phyloP scores from a whole-genome alignment of 2,329 filamentous ascomycete species.

The Pestalotiopsis sp. region DNA sequence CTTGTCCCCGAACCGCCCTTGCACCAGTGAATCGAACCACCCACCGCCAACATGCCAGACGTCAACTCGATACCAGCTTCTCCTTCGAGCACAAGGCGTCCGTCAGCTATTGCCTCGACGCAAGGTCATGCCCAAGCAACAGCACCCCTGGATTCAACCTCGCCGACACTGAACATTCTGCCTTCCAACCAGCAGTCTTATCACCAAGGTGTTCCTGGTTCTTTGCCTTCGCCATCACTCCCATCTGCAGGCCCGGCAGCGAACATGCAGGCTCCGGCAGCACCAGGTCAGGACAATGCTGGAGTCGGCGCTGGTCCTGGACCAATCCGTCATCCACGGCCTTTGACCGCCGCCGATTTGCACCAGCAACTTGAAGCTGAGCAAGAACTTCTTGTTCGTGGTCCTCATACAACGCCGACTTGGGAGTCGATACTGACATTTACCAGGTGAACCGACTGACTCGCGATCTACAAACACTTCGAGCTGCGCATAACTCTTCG shows the following conservation, averaged over 20 bases:
- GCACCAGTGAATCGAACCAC: not conserved
- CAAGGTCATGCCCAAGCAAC: conserved; percentile 24
- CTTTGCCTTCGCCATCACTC: conserved; percentile 31
- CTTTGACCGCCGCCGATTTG: conserved; percentile 84
- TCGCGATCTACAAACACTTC: conserved; percentile 82
- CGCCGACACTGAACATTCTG: conserved; percentile 54
- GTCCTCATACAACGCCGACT: not conserved
- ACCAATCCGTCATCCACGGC: conserved; percentile 82
- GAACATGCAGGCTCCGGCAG: conserved; percentile 29
- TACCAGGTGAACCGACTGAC: conserved; percentile 85
- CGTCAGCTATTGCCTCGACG: conserved; percentile 42
- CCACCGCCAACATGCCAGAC: conserved; percentile 39
- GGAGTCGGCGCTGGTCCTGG: conserved; percentile 61
- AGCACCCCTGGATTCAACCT: conserved; percentile 30
- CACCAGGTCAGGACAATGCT: conserved; percentile 35
- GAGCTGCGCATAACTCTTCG: conserved; percentile 67
- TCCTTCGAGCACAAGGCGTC: conserved; percentile 34
- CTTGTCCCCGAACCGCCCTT: not conserved
- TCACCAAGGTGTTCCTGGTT: conserved; percentile 30
- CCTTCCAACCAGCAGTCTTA: conserved; percentile 47
- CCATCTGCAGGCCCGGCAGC: conserved; percentile 19
- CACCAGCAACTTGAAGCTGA: conserved; percentile 91
- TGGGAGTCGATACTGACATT: conserved; percentile 3
- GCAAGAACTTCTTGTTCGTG: conserved; percentile 83
- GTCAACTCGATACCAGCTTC: conserved; percentile 15